These are phyloP conservation scores for Pythium folliculosum DNA, from an alignment of 352 stramenopile genomes.

Conservation along the genomic window DNA sequence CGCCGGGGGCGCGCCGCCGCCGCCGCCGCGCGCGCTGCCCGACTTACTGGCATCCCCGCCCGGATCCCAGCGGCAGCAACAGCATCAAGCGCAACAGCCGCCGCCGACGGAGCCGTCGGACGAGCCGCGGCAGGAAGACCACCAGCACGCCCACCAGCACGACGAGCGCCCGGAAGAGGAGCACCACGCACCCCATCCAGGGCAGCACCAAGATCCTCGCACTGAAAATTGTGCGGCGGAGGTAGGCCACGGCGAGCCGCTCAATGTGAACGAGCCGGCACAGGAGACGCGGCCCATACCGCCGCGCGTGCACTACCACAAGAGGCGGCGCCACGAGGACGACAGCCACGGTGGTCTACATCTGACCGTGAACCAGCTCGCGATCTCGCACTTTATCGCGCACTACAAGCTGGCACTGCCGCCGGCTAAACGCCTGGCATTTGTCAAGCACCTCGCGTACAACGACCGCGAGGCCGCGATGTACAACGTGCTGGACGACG, in stretches of 20 bases:
- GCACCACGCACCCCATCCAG: not conserved
- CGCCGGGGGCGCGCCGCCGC: not conserved
- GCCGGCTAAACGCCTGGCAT: constrained; percentile 31
- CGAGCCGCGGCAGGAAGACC: not conserved
- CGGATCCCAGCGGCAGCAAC: not conserved
- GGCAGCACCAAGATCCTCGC: no score
- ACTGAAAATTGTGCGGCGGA: not conserved
- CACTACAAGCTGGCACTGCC: constrained; percentile 40
- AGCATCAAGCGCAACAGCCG: not conserved
- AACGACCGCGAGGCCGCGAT: constrained; percentile 54
- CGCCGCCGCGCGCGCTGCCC: not conserved
- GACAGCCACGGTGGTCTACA: not conserved
- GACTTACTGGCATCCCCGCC: not conserved
- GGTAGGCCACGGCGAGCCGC: not conserved
- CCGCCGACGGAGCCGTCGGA: not conserved
- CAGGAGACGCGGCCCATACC: not conserved
- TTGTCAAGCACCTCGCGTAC: constrained; percentile 50
- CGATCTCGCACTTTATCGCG: constrained; percentile 45
- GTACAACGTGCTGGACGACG: constrained; percentile 63
- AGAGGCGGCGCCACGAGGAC: constrained; percentile 15
- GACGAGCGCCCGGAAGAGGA: not conserved
- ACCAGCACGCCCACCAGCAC: no score
- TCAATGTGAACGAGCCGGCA: not conserved
- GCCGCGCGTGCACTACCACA: not conserved
- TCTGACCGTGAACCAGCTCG: constrained; percentile 41